These are phyloP conservation scores for Neophaeococcomyces mojaviensis DNA, from an alignment of 2,329 filamentous ascomycete genomes.

Conservation along the genomic window DNA sequence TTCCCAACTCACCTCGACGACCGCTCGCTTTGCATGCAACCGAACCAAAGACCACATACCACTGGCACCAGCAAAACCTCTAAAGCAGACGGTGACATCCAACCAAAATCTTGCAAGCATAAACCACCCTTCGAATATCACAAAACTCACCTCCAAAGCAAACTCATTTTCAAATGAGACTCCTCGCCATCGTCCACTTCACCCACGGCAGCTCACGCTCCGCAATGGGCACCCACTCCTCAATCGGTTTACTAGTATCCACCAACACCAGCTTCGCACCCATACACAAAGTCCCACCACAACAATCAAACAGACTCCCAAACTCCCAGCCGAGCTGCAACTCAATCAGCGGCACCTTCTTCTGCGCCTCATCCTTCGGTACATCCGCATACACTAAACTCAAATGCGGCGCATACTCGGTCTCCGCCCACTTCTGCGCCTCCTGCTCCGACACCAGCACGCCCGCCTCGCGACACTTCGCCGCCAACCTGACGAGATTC, in stretches of 20 bases:
- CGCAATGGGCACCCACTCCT: constrained; percentile 14
- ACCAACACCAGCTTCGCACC: constrained; percentile 15
- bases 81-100: too few relatives aligned
- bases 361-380: constrained; percentile 11
- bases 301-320: constrained; percentile 17
- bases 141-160: too few relatives aligned
- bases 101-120: too few relatives aligned
- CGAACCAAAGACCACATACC: too few relatives aligned
- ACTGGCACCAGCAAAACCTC: too few relatives aligned
- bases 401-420: constrained; percentile 14
- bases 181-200: constrained; percentile 15
- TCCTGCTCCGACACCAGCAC: constrained; percentile 1
- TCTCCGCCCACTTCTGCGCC: constrained; percentile 13
- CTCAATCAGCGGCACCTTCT: constrained; percentile 15
- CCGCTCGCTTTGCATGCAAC: too few relatives aligned
- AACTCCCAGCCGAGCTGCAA: constrained; percentile 15
- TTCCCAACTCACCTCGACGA: too few relatives aligned
- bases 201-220: constrained; percentile 11
- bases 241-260: constrained; percentile 11
- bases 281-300: constrained; percentile 14
- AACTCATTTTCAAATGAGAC: constrained; percentile 4
- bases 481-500: constrained; percentile 14
- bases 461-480: constrained; percentile 9
- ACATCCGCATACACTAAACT: constrained; percentile 18
- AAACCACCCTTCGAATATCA: too few relatives aligned